Conservation (phyloP, 768 basidiomycete species). For the Trametes cinnabarina region DNA sequence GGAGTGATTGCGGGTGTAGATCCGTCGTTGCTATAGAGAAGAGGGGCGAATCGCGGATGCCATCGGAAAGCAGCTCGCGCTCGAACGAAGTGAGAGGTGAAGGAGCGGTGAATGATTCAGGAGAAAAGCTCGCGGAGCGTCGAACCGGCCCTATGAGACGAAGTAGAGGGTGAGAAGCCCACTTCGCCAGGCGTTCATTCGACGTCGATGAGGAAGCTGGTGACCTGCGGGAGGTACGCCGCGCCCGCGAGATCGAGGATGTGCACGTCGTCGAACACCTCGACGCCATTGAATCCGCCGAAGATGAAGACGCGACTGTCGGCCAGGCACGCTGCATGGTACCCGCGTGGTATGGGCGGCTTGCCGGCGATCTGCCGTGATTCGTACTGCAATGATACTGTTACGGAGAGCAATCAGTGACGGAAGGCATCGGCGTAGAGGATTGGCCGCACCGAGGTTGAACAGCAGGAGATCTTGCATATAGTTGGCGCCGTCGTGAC, state of each 20-base stretch:
- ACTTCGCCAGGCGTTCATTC: constrained; percentile 12
- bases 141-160: too few relatives aligned
- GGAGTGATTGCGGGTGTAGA: neutral
- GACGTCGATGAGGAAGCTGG: constrained; percentile 33
- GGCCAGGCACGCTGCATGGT: constrained; percentile 78
- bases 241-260: constrained; percentile 82
- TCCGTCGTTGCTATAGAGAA: neutral
- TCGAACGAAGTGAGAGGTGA: neutral
- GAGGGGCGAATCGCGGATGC: neutral
- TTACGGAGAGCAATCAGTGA: neutral
- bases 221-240: constrained; percentile 79
- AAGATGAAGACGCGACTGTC: constrained; percentile 85
- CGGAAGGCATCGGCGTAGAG: neutral
- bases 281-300: constrained; percentile 85
- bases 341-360: constrained; percentile 73
- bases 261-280: constrained; percentile 82
- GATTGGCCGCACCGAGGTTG: constrained; percentile 83
- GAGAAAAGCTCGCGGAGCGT: neutral
- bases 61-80: neutral
- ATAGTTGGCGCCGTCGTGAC: constrained; percentile 81
- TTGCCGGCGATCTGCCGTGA: constrained; percentile 63
- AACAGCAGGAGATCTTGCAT: constrained; percentile 73
- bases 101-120: neutral
- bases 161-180: neutral
- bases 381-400: constrained; percentile 87